A percentile compares a stretch with the other conserved stretches of the same genome.
These are phyloP conservation scores for Cercospora berteroae DNA, from an alignment of 2,329 filamentous ascomycete species.

Conservation along the genomic window DNA sequence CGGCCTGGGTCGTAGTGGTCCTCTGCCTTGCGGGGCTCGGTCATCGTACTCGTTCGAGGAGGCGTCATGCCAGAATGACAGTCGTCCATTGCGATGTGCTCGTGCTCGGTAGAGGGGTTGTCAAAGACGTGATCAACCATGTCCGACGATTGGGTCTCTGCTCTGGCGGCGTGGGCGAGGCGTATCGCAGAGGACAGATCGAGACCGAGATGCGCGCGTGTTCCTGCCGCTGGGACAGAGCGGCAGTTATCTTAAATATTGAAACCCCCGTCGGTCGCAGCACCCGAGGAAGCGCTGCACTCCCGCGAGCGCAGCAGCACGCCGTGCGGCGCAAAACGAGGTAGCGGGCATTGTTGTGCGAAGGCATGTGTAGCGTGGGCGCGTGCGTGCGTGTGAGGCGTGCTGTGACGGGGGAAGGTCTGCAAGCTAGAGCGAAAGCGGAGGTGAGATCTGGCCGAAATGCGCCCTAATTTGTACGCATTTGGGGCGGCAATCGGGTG, in stretches of 20 bases:
- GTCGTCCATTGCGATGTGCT: not conserved
- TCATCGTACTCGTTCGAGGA: not conserved
- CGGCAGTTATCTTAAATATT: not conserved
- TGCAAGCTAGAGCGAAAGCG: not conserved
- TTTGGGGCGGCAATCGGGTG: not conserved
- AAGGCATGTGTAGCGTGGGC: not conserved
- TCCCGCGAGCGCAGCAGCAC: not conserved
- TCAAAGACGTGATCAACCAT: not conserved
- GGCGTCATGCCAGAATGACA: not conserved
- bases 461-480: not conserved
- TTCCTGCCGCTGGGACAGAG: not conserved
- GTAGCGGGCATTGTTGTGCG: not conserved
- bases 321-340: not conserved
- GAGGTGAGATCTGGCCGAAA: not conserved
- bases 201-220: not conserved
- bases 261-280: not conserved
- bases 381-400: not conserved
- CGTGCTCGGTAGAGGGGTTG: not conserved
- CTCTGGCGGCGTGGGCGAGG: not conserved
- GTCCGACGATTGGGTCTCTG: not conserved
- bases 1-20: not conserved
- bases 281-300: not conserved
- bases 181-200: not conserved
- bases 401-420: not conserved
- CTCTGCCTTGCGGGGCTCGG: not conserved